Conservation (phyloP, 2,329 filamentous ascomycete species). For the Cytospora paraplurivora region DNA sequence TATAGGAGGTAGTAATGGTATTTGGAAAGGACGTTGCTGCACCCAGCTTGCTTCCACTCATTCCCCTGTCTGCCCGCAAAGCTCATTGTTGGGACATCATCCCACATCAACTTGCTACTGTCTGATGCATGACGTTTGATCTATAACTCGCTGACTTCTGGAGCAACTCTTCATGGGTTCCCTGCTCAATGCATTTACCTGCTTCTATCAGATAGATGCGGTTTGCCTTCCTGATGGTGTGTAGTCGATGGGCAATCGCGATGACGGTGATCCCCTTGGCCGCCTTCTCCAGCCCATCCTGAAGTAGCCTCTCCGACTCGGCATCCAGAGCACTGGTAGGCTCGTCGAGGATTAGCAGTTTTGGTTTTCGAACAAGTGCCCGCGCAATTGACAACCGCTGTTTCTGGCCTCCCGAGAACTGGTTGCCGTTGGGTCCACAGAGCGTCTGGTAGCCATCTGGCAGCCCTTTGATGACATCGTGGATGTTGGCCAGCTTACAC, state of each 20-base stretch:
- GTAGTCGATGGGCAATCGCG: slow-evolving; percentile 48
- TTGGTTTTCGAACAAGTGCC: slow-evolving; percentile 64
- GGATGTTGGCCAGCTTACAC: slow-evolving; percentile 59
- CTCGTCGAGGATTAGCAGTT: slow-evolving; percentile 70
- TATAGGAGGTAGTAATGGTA: background rate
- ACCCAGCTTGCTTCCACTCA: too few species aligned
- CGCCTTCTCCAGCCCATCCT: slow-evolving; percentile 57
- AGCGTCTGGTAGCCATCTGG: slow-evolving; percentile 60
- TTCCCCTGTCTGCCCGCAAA: background rate
- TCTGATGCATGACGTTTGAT: slow-evolving; percentile 40
- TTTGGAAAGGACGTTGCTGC: background rate
- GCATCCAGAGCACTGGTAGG: slow-evolving; percentile 69
- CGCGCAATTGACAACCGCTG: slow-evolving; percentile 71
- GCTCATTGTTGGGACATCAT: background rate
- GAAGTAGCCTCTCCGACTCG: slow-evolving; percentile 59
- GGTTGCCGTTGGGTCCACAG: slow-evolving; percentile 63
- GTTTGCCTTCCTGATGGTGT: slow-evolving; percentile 47
- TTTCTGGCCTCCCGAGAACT: slow-evolving; percentile 69
- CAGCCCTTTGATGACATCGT: slow-evolving; percentile 57
- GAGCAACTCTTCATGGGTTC: slow-evolving; percentile 36
- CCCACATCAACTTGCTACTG: slow-evolving; percentile 28
- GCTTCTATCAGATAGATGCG: slow-evolving; percentile 47
- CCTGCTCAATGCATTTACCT: slow-evolving; percentile 43
- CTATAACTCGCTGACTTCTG: slow-evolving; percentile 36
- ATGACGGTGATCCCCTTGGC: slow-evolving; percentile 45